phyloP scores from a whole-genome alignment of 805 yeast genomes.

The Saturnispora diversa region DNA sequence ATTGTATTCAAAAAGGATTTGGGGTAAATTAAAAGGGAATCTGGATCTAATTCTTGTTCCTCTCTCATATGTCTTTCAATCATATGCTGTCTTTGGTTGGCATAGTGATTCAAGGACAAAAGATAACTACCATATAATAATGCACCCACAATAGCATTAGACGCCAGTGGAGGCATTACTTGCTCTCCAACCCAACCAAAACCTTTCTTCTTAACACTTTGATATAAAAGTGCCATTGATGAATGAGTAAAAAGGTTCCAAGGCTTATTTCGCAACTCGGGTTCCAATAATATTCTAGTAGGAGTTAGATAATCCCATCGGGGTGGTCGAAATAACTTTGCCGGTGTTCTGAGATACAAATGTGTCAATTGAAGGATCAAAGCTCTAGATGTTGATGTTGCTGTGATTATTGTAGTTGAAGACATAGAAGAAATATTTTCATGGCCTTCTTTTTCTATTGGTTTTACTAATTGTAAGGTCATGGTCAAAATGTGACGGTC shows the following conservation, averaged over 20 bases:
- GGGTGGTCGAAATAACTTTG: slow-evolving; percentile 83
- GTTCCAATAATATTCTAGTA: slow-evolving; percentile 45
- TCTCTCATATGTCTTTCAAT: slow-evolving; percentile 16
- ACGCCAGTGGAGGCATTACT: slow-evolving; percentile 78
- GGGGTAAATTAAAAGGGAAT: slow-evolving; percentile 19
- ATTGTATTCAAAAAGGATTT: slow-evolving; percentile 7
- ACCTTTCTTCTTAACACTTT: slow-evolving; percentile 55
- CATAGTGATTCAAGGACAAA: slow-evolving; percentile 38
- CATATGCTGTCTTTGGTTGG: slow-evolving; percentile 15
- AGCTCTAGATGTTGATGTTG: slow-evolving; percentile 39
- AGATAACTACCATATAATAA: slow-evolving; percentile 80
- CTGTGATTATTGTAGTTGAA: slow-evolving; percentile 6
- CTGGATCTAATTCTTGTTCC: slow-evolving; percentile 19
- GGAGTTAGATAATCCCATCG: slow-evolving; percentile 79
- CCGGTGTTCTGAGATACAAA: slow-evolving; percentile 71
- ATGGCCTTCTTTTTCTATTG: background rate
- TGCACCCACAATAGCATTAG: slow-evolving; percentile 84
- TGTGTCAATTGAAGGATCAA: slow-evolving; percentile 69
- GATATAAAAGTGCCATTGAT: slow-evolving; percentile 61
- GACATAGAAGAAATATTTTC: background rate
- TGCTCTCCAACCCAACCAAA: slow-evolving; percentile 85
- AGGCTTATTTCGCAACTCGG: slow-evolving; percentile 39
- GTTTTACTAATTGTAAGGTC: background rate
- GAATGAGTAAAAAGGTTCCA: slow-evolving; percentile 64
- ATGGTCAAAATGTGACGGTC: too few species aligned